Evolutionary conservation across 306 rosid species (phyloP).

Genomic region (Quercus mongolica): DNA sequence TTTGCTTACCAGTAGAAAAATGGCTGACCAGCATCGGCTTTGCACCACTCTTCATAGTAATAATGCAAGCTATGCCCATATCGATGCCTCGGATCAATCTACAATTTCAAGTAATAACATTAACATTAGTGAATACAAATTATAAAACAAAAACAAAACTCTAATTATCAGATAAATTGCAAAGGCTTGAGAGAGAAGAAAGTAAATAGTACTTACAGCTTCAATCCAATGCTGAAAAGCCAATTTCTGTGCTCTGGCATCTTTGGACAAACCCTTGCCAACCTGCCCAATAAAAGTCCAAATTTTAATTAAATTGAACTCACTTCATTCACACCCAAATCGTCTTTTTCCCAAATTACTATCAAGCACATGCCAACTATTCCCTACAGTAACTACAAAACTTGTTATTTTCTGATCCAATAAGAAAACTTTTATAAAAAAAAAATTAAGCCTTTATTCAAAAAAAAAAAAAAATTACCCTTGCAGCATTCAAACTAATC

Average conservation of each 20-base stretch:
- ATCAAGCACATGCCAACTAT: background rate
- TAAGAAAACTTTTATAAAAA: background rate
- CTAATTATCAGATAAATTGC: background rate
- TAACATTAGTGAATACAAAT: background rate
- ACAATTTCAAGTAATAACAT: constrained; percentile 6
- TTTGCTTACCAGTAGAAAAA: constrained; percentile 78
- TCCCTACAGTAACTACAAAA: background rate
- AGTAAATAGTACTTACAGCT: constrained; percentile 54
- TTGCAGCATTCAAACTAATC: constrained; percentile 69
- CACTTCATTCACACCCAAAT: background rate
- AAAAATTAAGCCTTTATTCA: background rate
- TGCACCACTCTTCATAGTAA: constrained; percentile 80
- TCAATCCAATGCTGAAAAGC: constrained; percentile 99
- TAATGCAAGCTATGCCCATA: constrained; percentile 89
- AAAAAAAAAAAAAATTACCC: constrained; percentile 29
- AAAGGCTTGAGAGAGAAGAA: too few relatives aligned
- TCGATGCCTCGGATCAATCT: constrained; percentile 98
- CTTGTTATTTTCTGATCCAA: background rate
- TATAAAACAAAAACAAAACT: background rate
- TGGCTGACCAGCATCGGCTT: constrained; percentile 78
- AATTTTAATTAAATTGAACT: background rate
- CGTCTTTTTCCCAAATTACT: constrained; percentile 4
- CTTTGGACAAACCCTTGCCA: constrained; percentile 81
- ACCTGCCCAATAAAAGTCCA: constrained; percentile 51
- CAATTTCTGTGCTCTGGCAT: constrained; percentile 83